Conservation (phyloP, 495 filamentous ascomycete genomes). For the Penicillium maclennaniae region DNA sequence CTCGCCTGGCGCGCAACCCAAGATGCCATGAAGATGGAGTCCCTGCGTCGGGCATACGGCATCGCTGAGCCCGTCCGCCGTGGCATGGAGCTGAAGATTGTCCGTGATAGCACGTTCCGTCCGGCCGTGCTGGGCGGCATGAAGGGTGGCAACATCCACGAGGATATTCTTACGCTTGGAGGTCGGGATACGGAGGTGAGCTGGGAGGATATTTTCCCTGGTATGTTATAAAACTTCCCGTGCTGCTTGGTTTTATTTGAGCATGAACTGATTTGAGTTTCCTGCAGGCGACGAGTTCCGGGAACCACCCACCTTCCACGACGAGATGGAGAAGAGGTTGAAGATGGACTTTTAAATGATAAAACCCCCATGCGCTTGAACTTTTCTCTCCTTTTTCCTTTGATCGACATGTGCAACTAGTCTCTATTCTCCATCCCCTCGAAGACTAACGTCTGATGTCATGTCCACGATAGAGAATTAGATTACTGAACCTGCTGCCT, state of each 20-base stretch:
- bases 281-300: slow-evolving; percentile 57
- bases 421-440: slow-evolving; percentile 10
- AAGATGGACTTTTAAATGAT: slow-evolving; percentile 61
- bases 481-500: slow-evolving; percentile 1
- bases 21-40: slow-evolving; percentile 80
- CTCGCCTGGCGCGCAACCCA: slow-evolving; percentile 81
- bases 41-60: slow-evolving; percentile 77
- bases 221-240: slow-evolving; percentile 26
- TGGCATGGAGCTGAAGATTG: slow-evolving; percentile 93
- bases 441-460: not conserved
- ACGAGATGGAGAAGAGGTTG: slow-evolving; percentile 90
- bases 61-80: slow-evolving; percentile 90
- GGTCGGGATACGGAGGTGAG: slow-evolving; percentile 70
- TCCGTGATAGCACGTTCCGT: slow-evolving; percentile 54
- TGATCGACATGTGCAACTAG: slow-evolving; percentile 23
- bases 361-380: slow-evolving; percentile 9
- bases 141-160: slow-evolving; percentile 52
- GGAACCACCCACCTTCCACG: slow-evolving; percentile 67
- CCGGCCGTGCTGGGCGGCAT: slow-evolving; percentile 42
- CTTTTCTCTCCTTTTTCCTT: slow-evolving; percentile 2
- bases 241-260: slow-evolving; percentile 3
- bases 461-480: slow-evolving; percentile 20
- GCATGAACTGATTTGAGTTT: slow-evolving; percentile 11
- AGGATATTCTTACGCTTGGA: slow-evolving; percentile 67
- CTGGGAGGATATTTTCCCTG: slow-evolving; percentile 89